Percentiles rank a stretch among this genome's conserved stretches.
phyloP scores from a whole-genome alignment of 805 yeast genomes.

The Saitoella complicata region DNA sequence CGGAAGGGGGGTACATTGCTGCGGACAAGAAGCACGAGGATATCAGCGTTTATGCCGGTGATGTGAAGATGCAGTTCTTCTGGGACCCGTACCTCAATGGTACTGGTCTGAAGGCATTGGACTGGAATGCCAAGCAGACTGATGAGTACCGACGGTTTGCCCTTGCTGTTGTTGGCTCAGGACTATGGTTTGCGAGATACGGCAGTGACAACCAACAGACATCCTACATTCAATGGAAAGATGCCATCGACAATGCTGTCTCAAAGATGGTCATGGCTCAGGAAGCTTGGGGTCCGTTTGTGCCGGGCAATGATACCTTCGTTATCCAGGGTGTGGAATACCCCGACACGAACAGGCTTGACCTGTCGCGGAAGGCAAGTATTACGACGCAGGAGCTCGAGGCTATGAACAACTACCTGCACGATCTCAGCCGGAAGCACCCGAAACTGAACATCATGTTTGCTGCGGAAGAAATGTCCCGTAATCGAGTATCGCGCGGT shows the following conservation, averaged over 20 bases:
- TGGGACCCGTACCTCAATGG: constrained; percentile 14
- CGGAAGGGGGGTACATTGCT: neutral
- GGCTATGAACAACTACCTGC: constrained; percentile 11
- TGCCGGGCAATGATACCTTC: constrained; percentile 2
- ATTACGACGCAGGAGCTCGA: constrained; percentile 7
- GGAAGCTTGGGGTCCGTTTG: constrained; percentile 3
- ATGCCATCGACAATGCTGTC: constrained; percentile 2
- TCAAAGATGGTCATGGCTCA: constrained; percentile 2
- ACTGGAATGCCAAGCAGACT: constrained; percentile 3
- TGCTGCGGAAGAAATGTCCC: constrained; percentile 11
- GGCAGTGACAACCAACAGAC: constrained; percentile 8
- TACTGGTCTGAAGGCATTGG: constrained; percentile 4
- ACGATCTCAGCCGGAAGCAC: constrained; percentile 1
- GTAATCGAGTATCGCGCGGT: constrained; percentile 6
- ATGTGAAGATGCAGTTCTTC: constrained; percentile 10
- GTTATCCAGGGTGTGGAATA: constrained; percentile 1
- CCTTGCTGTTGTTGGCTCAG: constrained; percentile 8
- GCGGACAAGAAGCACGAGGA: constrained; percentile 10
- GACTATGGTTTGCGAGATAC: constrained; percentile 13
- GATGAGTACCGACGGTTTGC: constrained; percentile 3
- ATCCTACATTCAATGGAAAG: constrained; percentile 5
- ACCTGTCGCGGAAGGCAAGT: constrained; percentile 9
- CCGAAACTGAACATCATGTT: constrained; percentile 9
- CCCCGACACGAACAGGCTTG: constrained; percentile 9
- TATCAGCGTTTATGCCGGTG: constrained; percentile 7